phyloP scores from a whole-genome alignment of 2,329 filamentous ascomycete genomes.

The Xylaria sp. region DNA sequence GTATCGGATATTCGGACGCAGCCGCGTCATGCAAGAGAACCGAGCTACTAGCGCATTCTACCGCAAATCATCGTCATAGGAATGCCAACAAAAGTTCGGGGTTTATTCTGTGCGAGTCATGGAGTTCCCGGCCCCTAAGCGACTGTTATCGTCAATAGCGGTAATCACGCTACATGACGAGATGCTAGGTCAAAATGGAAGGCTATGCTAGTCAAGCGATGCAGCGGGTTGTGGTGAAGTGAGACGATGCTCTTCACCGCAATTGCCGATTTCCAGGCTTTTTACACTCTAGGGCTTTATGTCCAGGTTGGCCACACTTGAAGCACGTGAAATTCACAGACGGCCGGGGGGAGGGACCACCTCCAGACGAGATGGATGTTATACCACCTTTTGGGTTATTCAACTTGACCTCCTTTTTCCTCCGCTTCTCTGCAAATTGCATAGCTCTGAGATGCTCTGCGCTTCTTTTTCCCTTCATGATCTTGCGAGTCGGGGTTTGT shows the following conservation, averaged over 20 bases:
- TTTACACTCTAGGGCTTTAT: slow-evolving; percentile 57
- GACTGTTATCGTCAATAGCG: slow-evolving; percentile 5
- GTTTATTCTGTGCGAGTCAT: slow-evolving; percentile 15
- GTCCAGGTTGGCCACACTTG: slow-evolving; percentile 70
- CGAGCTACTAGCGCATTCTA: slow-evolving; percentile 6
- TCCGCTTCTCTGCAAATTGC: slow-evolving; percentile 67
- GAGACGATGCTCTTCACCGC: slow-evolving; percentile 30
- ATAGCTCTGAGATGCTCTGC: slow-evolving; percentile 59
- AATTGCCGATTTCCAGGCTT: slow-evolving; percentile 36
- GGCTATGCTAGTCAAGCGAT: slow-evolving; percentile 19
- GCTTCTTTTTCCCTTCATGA: slow-evolving; percentile 60
- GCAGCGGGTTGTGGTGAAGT: slow-evolving; percentile 20
- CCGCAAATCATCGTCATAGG: slow-evolving; percentile 12
- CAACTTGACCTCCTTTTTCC: slow-evolving; percentile 74
- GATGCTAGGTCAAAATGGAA: slow-evolving; percentile 12
- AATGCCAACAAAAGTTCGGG: slow-evolving; percentile 10
- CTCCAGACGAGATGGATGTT: slow-evolving; percentile 68
- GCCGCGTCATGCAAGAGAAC: slow-evolving; percentile 14
- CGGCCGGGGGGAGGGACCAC: slow-evolving; percentile 51
- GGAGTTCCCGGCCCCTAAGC: slow-evolving; percentile 2
- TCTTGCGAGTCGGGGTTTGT: slow-evolving; percentile 45
- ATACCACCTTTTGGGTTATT: slow-evolving; percentile 60
- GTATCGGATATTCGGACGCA: not conserved
- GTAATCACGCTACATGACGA: slow-evolving; percentile 11
- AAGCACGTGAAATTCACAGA: slow-evolving; percentile 62